Percentiles rank a stretch among this genome's conserved stretches.
Evolutionary conservation across 768 basidiomycete species (phyloP).

Genomic region (Leccinum sublutescens): DNA sequence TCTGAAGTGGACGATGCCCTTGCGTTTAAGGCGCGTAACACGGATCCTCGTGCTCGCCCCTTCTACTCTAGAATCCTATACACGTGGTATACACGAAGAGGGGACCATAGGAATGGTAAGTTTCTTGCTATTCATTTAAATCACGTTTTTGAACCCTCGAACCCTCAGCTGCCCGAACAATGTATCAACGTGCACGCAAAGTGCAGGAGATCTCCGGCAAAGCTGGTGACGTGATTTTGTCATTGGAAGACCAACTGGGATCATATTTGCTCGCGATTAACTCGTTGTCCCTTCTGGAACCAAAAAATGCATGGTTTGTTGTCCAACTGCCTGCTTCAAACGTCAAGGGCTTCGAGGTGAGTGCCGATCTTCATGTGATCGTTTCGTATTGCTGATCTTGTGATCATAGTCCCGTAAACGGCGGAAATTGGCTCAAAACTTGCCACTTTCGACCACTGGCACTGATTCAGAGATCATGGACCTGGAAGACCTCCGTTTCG

Average conservation of each 20-base stretch:
- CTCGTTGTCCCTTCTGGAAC: slow-evolving; percentile 78
- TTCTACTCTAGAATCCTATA: slow-evolving; percentile 92
- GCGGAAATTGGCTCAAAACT: slow-evolving; percentile 65
- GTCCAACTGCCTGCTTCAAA: slow-evolving; percentile 54
- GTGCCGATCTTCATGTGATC: slow-evolving; percentile 20
- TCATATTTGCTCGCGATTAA: slow-evolving; percentile 88
- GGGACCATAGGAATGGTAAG: slow-evolving; percentile 90
- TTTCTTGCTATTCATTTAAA: slow-evolving; percentile 18
- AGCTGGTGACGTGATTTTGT: slow-evolving; percentile 37
- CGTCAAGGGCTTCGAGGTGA: slow-evolving; percentile 46
- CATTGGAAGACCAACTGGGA: slow-evolving; percentile 70
- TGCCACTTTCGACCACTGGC: slow-evolving; percentile 73
- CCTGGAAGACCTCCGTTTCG: slow-evolving; percentile 75
- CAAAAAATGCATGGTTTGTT: slow-evolving; percentile 80
- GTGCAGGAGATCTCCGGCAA: slow-evolving; percentile 48
- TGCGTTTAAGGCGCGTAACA: slow-evolving; percentile 91
- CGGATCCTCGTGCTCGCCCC: slow-evolving; percentile 81
- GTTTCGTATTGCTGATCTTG: slow-evolving; percentile 16
- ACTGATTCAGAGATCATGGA: slow-evolving; percentile 74
- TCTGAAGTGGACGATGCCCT: slow-evolving; percentile 87
- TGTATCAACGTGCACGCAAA: slow-evolving; percentile 90
- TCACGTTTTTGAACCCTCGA: slow-evolving; percentile 26
- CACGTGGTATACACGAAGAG: slow-evolving; percentile 84
- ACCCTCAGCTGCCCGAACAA: slow-evolving; percentile 74
- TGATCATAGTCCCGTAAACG: slow-evolving; percentile 61